A percentile compares a stretch with the other conserved stretches of the same genome.
Evolutionary conservation across 2,329 filamentous ascomycete species (phyloP).

Genomic region (Apiospora rasikravindrae): DNA sequence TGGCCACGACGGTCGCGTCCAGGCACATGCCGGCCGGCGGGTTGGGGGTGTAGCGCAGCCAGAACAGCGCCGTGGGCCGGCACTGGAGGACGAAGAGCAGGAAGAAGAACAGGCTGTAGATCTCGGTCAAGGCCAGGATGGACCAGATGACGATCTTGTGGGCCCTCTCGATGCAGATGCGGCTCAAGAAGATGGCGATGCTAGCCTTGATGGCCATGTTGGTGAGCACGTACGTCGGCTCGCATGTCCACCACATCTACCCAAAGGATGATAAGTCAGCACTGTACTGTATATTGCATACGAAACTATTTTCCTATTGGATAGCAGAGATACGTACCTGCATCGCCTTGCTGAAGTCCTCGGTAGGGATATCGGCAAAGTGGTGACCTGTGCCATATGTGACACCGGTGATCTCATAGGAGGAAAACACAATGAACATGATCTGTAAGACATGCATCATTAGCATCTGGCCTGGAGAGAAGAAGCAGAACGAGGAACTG

Average conservation of each 20-base stretch:
- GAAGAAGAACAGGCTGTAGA: conserved; percentile 44
- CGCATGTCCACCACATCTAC: conserved; percentile 49
- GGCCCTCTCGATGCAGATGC: conserved; percentile 37
- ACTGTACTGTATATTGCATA: background rate
- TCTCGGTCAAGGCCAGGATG: conserved; percentile 36
- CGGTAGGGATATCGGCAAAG: conserved; percentile 26
- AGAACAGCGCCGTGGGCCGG: conserved; percentile 45
- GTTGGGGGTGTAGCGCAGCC: conserved; percentile 38
- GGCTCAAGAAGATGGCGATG: conserved; percentile 46
- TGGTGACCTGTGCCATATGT: conserved; percentile 36
- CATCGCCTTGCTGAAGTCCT: conserved; percentile 35
- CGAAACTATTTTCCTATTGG: background rate
- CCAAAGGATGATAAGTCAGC: background rate
- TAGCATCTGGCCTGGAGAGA: background rate
- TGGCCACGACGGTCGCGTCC: conserved; percentile 32
- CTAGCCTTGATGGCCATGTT: conserved; percentile 45
- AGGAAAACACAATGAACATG: conserved; percentile 34
- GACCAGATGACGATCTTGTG: conserved; percentile 41
- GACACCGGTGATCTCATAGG: conserved; percentile 36
- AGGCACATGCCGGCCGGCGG: conserved; percentile 40
- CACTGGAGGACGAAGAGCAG: conserved; percentile 48
- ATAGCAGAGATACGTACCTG: conserved; percentile 31
- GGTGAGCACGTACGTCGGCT: conserved; percentile 45
- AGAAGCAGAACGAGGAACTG: background rate
- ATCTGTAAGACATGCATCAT: conserved; percentile 22